A percentile compares a stretch with the other conserved stretches of the same genome.
Evolutionary conservation across 2,329 filamentous ascomycete species (phyloP).

Genomic region (Xylaria arbuscula): DNA sequence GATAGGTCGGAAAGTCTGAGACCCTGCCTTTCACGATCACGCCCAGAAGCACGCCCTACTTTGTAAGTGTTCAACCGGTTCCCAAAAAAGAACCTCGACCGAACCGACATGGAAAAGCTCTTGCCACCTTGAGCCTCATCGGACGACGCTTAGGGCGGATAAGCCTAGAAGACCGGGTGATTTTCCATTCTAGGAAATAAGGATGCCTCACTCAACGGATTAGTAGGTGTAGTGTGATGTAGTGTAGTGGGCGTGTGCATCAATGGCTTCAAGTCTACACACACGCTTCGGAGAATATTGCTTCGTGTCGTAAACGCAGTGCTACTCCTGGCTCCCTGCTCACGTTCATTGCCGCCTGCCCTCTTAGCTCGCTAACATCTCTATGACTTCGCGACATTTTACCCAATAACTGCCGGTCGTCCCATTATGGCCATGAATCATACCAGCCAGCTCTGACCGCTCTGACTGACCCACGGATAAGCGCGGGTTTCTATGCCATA

Average conservation of each 20-base stretch:
- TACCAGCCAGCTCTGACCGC: conserved; percentile 14
- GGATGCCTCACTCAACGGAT: conserved; percentile 17
- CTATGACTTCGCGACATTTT: conserved; percentile 7
- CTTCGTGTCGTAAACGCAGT: conserved; percentile 16
- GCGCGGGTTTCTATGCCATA: conserved; percentile 10
- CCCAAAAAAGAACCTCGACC: conserved; percentile 33
- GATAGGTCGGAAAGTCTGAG: conserved; percentile 18
- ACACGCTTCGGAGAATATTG: conserved; percentile 32
- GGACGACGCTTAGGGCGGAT: conserved; percentile 10
- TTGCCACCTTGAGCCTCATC: conserved; percentile 34
- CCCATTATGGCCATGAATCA: conserved; percentile 4
- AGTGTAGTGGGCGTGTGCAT: conserved; percentile 7
- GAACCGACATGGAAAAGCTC: conserved; percentile 19
- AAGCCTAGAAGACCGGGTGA: conserved; percentile 24
- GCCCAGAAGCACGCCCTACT: neutral
- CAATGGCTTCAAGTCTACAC: conserved; percentile 23
- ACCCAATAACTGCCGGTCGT: conserved; percentile 17
- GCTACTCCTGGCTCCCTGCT: conserved; percentile 6
- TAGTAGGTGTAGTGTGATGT: neutral
- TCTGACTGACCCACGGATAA: conserved; percentile 2
- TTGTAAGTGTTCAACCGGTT: conserved; percentile 16
- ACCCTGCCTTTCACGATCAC: conserved; percentile 20
- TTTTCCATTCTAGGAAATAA: conserved; percentile 35
- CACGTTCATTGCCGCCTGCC: neutral
- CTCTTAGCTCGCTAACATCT: neutral